phyloP scores from a whole-genome alignment of 148 eudicot species.

The Persicaria maculosa region DNA sequence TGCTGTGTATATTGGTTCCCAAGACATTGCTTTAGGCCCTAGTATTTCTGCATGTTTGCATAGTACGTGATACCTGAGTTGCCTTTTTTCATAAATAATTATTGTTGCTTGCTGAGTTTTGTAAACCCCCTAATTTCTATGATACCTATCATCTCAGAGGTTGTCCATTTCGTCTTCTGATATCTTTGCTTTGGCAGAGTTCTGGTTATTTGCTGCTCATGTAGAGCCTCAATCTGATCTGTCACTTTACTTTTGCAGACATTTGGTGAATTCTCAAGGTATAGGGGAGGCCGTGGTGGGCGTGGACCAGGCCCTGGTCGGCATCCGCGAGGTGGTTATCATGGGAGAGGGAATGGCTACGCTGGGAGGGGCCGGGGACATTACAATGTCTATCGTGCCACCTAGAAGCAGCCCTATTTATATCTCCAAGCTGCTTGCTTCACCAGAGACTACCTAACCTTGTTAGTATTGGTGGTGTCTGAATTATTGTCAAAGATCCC shows the following conservation, averaged over 20 bases:
- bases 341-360: conserved; percentile 45
- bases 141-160: neutral
- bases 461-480: neutral
- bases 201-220: neutral
- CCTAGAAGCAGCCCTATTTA: conserved; percentile 10
- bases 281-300: conserved; percentile 38
- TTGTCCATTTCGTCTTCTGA: neutral
- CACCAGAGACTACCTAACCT: neutral
- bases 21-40: neutral
- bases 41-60: neutral
- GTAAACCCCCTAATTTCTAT: neutral
- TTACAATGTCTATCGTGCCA: conserved; percentile 27
- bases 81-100: too few relatives aligned
- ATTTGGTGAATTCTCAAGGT: conserved; percentile 45
- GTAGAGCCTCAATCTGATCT: neutral
- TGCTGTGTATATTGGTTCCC: neutral
- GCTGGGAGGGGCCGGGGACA: conserved; percentile 47
- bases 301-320: conserved; percentile 42
- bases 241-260: conserved; percentile 28
- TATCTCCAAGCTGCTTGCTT: neutral
- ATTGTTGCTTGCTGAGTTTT: too few relatives aligned
- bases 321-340: conserved; percentile 35
- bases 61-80: neutral
- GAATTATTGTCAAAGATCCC: neutral
- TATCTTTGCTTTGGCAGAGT: neutral